Base-by-base conservation (phyloP, 1,284 basidiomycete genomes). In the Vanrija humicola region DNA sequence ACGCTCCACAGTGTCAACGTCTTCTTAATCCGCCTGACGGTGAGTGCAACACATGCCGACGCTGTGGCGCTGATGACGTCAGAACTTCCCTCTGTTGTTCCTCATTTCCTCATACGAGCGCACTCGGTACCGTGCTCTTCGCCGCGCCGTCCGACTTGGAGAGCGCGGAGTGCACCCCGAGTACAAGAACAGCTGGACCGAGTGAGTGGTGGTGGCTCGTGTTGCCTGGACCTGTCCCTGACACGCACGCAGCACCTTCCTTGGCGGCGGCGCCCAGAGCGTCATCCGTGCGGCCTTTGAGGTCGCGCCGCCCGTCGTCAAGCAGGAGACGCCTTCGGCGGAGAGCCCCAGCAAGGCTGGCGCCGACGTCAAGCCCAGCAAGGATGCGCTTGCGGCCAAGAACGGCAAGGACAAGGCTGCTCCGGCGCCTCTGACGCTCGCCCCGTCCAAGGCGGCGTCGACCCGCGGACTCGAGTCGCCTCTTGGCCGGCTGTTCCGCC, bases 21-120 rank as follows among this genome's bases (percentile, higher is more conserved):
- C 2, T 85, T 90, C 67, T 78, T 89, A 48, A 90, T 94, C 72
- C 87, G 85, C 63, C 58, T 87, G 8, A 91, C 89, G 34, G 34
- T 34, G 34, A 34, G 34, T 34, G 1, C 21, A 23, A 23, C 21
- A 23, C 21, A 23, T 34, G 34, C 9, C 86, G 65, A 29, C 64
- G 53, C 49, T 15, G 12, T 45, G 51, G 23, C n/a, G n/a, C 43
- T 86, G 34, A 34, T 34, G 34, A 34, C 34, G 34, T 34, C 34
- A 34, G 82, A 84, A 84, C 14, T 86, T 94, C 67, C 91, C 90
- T 0, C 83, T 86, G 52, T 81, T 96, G 21, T 74, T 94, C 43
- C 66, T 80, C 46, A 93, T 96, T 62, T 84, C 84, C 2, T 67
- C 86, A 7, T 93, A 91, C 74, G 92, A 96, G 75, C 82, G 90